These are phyloP conservation scores for Trichodelitschia bisporula DNA, from an alignment of 495 filamentous ascomycete genomes.

Conservation along the genomic window DNA sequence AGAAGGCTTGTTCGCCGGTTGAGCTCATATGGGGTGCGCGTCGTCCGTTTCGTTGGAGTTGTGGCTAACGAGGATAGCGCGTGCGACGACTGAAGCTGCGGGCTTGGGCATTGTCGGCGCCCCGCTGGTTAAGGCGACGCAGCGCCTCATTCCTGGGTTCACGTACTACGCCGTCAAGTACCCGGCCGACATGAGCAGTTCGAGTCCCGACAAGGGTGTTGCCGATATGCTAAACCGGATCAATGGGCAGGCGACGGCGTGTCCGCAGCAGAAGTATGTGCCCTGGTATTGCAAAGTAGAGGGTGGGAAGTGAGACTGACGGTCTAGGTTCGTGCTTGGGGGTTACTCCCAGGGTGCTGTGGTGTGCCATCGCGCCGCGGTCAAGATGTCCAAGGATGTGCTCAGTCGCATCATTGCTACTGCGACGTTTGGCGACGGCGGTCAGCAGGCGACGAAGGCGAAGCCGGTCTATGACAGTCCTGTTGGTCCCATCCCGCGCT, in stretches of 20 bases:
- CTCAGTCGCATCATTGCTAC: neutral
- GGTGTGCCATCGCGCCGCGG: neutral
- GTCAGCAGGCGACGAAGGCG: neutral
- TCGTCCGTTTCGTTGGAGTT: too few species aligned
- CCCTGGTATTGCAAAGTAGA: too few species aligned
- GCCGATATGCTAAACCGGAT: slow-evolving; percentile 1
- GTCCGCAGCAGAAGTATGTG: neutral
- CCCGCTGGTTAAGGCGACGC: neutral
- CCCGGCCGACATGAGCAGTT: slow-evolving; percentile 1
- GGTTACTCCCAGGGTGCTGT: neutral
- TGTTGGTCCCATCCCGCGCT: neutral
- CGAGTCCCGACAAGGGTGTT: neutral
- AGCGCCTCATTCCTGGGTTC: slow-evolving; percentile 1
- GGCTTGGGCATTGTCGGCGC: slow-evolving; percentile 3
- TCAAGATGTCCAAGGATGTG: slow-evolving; percentile 1
- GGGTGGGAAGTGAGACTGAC: too few species aligned
- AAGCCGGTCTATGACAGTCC: neutral
- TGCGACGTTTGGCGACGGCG: neutral
- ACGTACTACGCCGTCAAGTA: slow-evolving; percentile 1
- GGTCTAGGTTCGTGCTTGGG: neutral
- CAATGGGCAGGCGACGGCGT: slow-evolving; percentile 1
- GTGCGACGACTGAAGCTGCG: too few species aligned
- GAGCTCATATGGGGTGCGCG: too few species aligned
- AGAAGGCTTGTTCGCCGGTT: too few species aligned
- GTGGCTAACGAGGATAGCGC: too few species aligned